A percentile compares a stretch with the other conserved stretches of the same genome.
Conservation (phyloP, 805 yeast genomes). For the Metschnikowia aberdeeniae region DNA sequence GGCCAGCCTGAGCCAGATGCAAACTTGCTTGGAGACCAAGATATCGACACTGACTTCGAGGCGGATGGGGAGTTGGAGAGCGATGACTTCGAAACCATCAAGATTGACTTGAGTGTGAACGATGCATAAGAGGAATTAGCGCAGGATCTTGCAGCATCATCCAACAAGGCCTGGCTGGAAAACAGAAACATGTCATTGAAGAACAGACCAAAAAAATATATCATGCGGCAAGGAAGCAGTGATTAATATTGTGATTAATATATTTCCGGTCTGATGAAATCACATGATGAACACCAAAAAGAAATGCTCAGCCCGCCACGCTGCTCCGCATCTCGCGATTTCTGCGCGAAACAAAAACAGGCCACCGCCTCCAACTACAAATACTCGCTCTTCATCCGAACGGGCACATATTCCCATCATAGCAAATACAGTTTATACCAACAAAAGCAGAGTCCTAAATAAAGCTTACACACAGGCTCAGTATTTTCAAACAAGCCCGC, state of each 20-base stretch:
- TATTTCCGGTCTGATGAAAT: not conserved
- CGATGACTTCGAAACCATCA: constrained; percentile 15
- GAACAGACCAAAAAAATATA: too few species aligned
- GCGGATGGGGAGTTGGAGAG: constrained; percentile 16
- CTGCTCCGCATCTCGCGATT: constrained; percentile 4
- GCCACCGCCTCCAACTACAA: constrained; percentile 1
- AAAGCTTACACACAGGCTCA: too few species aligned
- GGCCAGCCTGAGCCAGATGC: constrained; percentile 16
- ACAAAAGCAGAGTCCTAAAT: too few species aligned
- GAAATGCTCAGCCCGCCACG: not conserved
- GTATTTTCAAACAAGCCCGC: not conserved
- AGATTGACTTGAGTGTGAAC: constrained; percentile 16
- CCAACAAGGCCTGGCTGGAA: too few species aligned
- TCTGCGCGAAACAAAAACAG: constrained; percentile 5
- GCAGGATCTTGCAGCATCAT: too few species aligned
- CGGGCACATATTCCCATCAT: too few species aligned
- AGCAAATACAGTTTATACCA: too few species aligned
- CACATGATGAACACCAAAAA: not conserved
- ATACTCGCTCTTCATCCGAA: not conserved
- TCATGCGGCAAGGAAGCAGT: not conserved
- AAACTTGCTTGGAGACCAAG: constrained; percentile 16
- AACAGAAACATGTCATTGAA: too few species aligned
- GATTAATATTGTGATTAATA: too few species aligned
- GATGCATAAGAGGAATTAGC: not conserved
- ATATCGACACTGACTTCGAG: constrained; percentile 19